Percentiles rank a stretch among this genome's conserved stretches.
These are phyloP conservation scores for Auricularia sp. DNA, from an alignment of 768 basidiomycete genomes.

Conservation along the genomic window DNA sequence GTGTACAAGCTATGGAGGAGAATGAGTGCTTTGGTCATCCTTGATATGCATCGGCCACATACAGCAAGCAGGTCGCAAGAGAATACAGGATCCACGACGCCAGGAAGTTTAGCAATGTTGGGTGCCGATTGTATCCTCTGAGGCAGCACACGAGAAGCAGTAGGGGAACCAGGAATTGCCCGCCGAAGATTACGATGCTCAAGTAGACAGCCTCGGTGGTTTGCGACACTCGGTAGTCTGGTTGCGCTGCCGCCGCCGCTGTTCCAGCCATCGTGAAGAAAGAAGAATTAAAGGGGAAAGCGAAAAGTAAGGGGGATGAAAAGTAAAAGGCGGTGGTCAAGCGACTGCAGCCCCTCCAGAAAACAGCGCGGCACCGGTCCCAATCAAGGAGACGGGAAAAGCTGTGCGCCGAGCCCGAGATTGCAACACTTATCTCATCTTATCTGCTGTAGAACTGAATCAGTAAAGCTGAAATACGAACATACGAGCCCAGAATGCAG, in stretches of 20 bases:
- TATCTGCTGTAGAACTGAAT: no score
- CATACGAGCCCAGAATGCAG: no score
- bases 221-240: not conserved
- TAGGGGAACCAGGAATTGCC: not conserved
- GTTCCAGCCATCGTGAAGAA: not conserved
- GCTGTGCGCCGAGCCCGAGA: no score
- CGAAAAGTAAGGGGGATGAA: not conserved
- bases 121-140: not conserved
- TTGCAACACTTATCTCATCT: no score
- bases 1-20: not conserved
- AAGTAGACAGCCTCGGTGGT: not conserved
- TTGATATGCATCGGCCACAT: not conserved
- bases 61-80: not conserved
- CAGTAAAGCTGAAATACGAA: no score
- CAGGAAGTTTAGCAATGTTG: not conserved
- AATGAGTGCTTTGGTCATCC: not conserved
- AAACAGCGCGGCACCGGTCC: not conserved
- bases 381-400: no score
- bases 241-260: not conserved
- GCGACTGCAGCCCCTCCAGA: not conserved
- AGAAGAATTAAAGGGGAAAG: not conserved
- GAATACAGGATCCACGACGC: not conserved
- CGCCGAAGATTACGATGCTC: not conserved
- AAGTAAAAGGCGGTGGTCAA: not conserved
- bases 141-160: conserved; percentile 4